Conservation (phyloP, 345 rosid genomes). For the Salix koriyanagi region DNA sequence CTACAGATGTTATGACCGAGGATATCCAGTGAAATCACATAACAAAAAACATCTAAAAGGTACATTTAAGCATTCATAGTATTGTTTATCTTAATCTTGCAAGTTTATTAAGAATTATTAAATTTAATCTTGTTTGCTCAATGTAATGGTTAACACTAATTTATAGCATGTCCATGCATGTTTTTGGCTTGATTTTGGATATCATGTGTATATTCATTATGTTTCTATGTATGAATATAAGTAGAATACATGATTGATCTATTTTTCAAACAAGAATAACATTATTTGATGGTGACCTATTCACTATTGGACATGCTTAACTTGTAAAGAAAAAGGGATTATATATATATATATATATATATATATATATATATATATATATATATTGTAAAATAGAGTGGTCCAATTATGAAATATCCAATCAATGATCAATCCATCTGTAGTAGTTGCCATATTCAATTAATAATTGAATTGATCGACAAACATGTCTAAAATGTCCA, state of each 20-base stretch:
- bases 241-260: not conserved
- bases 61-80: not conserved
- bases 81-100: not conserved
- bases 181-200: not conserved
- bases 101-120: too few species aligned
- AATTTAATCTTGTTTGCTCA: too few species aligned
- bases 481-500: too few species aligned
- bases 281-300: not conserved
- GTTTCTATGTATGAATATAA: not conserved
- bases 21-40: constrained; percentile 21
- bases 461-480: too few species aligned
- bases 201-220: not conserved
- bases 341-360: too few species aligned
- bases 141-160: too few species aligned
- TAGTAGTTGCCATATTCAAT: too few species aligned
- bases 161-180: not conserved
- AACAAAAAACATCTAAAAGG: constrained; percentile 34
- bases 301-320: not conserved
- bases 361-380: too few species aligned
- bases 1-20: constrained; percentile 18
- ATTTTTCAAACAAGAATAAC: not conserved
- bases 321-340: too few species aligned
- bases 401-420: too few species aligned
- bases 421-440: too few species aligned
- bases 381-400: too few species aligned